Evolutionary conservation across 2,329 filamentous ascomycete genomes (phyloP).

Genomic region (Davidsoniella virescens): DNA sequence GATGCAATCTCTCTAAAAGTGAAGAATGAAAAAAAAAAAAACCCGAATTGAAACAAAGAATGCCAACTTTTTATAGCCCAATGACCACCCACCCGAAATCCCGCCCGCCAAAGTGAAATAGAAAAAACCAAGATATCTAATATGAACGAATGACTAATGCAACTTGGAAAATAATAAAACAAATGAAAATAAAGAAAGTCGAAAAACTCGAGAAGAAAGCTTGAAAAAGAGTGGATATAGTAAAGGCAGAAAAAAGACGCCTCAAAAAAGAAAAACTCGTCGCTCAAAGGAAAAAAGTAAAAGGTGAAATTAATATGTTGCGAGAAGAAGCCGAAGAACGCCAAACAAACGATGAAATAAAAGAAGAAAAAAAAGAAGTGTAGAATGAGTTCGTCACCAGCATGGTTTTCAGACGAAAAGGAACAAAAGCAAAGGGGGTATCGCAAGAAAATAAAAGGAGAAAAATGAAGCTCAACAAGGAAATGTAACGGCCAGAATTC

Average conservation of each 20-base stretch:
- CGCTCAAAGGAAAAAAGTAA: constrained; percentile 9
- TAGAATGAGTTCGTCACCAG: no score
- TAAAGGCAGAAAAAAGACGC: background rate
- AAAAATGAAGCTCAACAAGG: background rate
- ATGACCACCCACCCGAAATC: background rate
- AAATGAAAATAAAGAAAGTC: background rate
- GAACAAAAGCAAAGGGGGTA: background rate
- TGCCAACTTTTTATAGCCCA: background rate
- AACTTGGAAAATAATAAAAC: background rate
- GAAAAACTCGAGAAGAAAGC: background rate
- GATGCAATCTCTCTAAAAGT: background rate
- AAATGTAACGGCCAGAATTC: background rate
- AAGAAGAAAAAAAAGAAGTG: background rate
- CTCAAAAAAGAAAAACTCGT: constrained; percentile 9
- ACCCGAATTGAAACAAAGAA: background rate
- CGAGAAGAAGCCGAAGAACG: background rate
- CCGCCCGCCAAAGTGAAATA: background rate
- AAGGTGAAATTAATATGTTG: background rate
- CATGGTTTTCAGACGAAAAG: background rate
- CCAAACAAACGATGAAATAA: background rate
- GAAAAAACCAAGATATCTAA: background rate
- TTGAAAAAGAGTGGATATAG: background rate
- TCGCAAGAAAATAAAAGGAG: background rate
- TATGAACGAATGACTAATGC: background rate
- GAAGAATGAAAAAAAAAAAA: constrained; percentile 1